Evolutionary conservation across 441 rosid genomes (phyloP), one percentile per base, ranked within the genome.

Genomic region (Populus hybrid): DNA sequence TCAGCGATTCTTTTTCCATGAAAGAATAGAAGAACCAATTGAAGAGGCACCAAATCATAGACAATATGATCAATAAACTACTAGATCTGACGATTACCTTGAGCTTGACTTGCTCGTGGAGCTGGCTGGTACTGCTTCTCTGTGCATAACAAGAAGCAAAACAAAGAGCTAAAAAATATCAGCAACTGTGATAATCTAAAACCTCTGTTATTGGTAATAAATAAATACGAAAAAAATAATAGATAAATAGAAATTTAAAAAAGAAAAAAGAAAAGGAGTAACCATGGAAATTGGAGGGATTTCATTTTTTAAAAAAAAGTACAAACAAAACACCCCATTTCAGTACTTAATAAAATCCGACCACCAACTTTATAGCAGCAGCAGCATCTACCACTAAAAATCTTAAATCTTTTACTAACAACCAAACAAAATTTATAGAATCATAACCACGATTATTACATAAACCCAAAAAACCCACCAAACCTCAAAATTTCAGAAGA

Each of bases 101-200:
- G 89, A 80, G 82, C 77, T 79, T 80, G 85, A 76, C 79, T 79
- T 36, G 84, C 84, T 74, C 34, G 82, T 63, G 72, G 73, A 80
- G 79, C 67, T 64, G 79, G 84, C 65, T 84, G 89, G 76, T 77
- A 84, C 86, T 88, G 92, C 83, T 88, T 86, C 85, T 87, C 93
- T 87, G 83, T 8, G 78, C 38, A 78, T 42, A 59, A 69, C 46
- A 71, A 46, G 10, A 67, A 73, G 11, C 40, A 70, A 75, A 23
- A 81, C 35, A 68, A 42, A 6, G 57, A 70, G 24, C 57, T 69
- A n/a, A 70, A 14, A 40, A 21, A 21, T 21, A 36, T n/a, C 20
- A 70, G 23, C 24, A n/a, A n/a, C n/a, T 21, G 10, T 42, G 2
- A 70, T 9, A 40, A 40, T 11, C 24, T 35, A 36, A 30, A 36